Base-by-base conservation (phyloP, 2,329 filamentous ascomycete species). In the Emmonsiellopsis sp. region DNA sequence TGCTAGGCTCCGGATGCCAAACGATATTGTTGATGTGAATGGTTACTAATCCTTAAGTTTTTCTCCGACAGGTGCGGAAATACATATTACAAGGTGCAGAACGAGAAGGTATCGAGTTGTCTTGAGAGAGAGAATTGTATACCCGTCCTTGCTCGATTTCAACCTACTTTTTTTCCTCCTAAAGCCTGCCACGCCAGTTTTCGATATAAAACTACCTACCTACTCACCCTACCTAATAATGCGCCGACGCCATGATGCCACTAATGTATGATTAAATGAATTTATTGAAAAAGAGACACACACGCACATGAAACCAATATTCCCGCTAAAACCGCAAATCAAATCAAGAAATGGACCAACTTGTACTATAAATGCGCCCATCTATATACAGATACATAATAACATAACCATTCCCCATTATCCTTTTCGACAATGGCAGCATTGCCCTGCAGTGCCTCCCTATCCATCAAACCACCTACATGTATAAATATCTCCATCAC, bases 11-110 rank as follows among this genome's bases (percentile, higher is more conserved):
- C 15, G 38, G 4, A 41, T 3, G 38, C 31, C 10, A 49, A 31
- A 30, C 34, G 37, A n/a, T 26, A 45, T 20, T 44, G 34, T 16
- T 10, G 34, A 26, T 20, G n/a, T 16, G 16, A 40, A 4, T 10
- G 20, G 32, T 37, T 44, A 26, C 11, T n/a, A 30, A 31, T 30
- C 10, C 11, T 15, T 35, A 37, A 30, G 52, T 20, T 45, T 51
- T 48, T 41, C 15, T 51, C 10, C 9, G 30, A 9, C 38, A 88
- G 85, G 85, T 91, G 44, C 81, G 82, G 59, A 82, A 79, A 55
- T 96, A 87, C 69, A 87, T 96, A 49, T 63, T 89, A 56, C 81
- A 87, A 57, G 83, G 80, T 55, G 89, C 89, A 9, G 90, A 94
- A 71, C 81, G 84, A 53, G 92, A 96, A 69, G 92, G 90, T 20